Evolutionary conservation across 1,284 basidiomycete species (phyloP).

Genomic region (Ustilago nuda): DNA sequence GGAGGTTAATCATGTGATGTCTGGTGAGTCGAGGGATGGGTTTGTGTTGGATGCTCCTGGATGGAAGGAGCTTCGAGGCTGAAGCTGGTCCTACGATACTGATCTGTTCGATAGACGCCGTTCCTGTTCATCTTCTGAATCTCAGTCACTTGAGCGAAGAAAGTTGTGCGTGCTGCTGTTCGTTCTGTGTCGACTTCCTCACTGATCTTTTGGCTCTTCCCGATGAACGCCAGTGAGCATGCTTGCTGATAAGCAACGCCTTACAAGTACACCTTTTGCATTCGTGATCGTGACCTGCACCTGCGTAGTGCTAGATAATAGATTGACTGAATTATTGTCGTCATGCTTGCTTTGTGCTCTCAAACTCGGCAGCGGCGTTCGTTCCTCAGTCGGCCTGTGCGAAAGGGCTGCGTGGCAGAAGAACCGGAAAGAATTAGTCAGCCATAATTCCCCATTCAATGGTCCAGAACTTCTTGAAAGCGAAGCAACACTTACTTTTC

Average conservation of each 20-base stretch:
- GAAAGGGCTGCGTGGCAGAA: conserved; percentile 44
- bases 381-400: conserved; percentile 44
- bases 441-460: neutral
- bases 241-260: neutral
- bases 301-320: neutral
- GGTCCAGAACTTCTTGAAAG: neutral
- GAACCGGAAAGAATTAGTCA: neutral
- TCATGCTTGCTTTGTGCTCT: neutral
- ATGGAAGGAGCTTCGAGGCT: conserved; percentile 40
- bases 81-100: neutral
- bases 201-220: too few species aligned
- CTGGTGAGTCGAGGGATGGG: conserved; percentile 40
- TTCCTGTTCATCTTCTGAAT: neutral
- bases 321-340: neutral
- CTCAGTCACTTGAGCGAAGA: too few species aligned
- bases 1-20: conserved; percentile 30
- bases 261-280: conserved; percentile 20
- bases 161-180: too few species aligned
- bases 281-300: neutral
- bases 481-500: conserved; percentile 59
- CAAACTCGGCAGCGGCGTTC: neutral
- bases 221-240: too few species aligned
- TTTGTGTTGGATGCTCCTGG: conserved; percentile 18
- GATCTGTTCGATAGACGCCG: neutral
- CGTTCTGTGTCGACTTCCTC: too few species aligned